Conservation (phyloP, 108 stramenopile genomes). For the Halocafeteria seosinensis region DNA sequence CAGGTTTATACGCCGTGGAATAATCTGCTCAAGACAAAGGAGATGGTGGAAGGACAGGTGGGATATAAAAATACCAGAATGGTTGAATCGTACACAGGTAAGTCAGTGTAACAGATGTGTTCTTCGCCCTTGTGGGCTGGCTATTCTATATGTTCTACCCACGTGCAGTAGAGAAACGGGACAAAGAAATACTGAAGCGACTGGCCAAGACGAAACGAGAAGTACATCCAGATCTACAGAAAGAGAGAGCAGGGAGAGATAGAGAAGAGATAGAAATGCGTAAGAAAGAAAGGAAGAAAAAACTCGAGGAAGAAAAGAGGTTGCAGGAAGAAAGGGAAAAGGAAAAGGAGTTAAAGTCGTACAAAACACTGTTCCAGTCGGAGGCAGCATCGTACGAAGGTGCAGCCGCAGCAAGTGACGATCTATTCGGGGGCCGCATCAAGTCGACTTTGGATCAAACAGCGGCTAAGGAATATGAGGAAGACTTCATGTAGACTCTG, state of each 20-base stretch:
- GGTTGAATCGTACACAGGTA: too few species aligned
- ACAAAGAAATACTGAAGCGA: background rate
- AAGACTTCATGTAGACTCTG: background rate
- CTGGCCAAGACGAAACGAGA: constrained; percentile 33
- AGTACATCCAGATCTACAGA: constrained; percentile 32
- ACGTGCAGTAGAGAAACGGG: background rate
- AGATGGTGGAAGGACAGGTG: constrained; percentile 42
- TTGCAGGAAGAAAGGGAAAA: background rate
- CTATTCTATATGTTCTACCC: too few species aligned
- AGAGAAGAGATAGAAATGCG: background rate
- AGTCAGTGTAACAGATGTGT: too few species aligned
- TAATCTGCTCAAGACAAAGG: constrained; percentile 37
- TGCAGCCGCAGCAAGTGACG: background rate
- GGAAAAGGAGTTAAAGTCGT: background rate
- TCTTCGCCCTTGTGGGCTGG: too few species aligned
- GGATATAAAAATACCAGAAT: constrained; percentile 41
- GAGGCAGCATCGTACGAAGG: background rate
- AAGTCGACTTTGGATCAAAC: background rate
- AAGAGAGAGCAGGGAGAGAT: background rate
- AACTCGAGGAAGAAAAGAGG: background rate
- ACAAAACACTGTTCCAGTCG: background rate
- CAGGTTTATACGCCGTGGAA: constrained; percentile 45
- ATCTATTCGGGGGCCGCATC: background rate
- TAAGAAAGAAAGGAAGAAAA: background rate
- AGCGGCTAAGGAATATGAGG: background rate